phyloP scores from a whole-genome alignment of 495 filamentous ascomycete genomes.

The Pyrenula massariospora region DNA sequence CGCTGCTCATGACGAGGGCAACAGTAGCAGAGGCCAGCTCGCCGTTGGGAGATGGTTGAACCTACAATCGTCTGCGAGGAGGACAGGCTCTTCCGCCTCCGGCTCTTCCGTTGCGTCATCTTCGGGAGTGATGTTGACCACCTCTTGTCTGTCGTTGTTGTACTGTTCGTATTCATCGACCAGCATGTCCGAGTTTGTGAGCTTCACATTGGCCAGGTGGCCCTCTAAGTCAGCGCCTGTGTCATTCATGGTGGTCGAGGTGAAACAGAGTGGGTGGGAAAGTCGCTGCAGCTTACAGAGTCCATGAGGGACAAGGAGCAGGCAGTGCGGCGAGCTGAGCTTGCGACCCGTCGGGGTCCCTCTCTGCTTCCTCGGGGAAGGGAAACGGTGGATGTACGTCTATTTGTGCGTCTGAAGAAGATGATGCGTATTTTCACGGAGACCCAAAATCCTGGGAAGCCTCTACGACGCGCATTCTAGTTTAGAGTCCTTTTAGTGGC shows the following conservation, averaged over 20 bases:
- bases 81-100: slow-evolving; percentile 22
- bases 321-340: background rate
- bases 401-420: too few relatives aligned
- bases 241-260: slow-evolving; percentile 2
- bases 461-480: background rate
- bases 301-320: slow-evolving; percentile 12
- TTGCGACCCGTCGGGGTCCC: background rate
- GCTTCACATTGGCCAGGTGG: slow-evolving; percentile 13
- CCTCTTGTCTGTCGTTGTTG: slow-evolving; percentile 66
- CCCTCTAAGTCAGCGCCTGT: slow-evolving; percentile 15
- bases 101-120: slow-evolving; percentile 37
- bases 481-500: background rate
- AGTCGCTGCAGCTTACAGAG: slow-evolving; percentile 13
- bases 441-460: background rate
- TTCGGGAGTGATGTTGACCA: slow-evolving; percentile 72
- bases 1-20: too few relatives aligned
- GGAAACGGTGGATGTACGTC: too few relatives aligned
- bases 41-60: too few relatives aligned
- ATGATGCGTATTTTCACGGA: too few relatives aligned
- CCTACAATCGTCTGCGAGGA: slow-evolving; percentile 64
- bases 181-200: slow-evolving; percentile 49
- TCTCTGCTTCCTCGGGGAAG: background rate
- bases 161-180: slow-evolving; percentile 62
- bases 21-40: too few relatives aligned
- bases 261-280: background rate